These are phyloP conservation scores for Pseudonitzschia multiseries DNA, from an alignment of 108 stramenopile species.

Conservation along the genomic window DNA sequence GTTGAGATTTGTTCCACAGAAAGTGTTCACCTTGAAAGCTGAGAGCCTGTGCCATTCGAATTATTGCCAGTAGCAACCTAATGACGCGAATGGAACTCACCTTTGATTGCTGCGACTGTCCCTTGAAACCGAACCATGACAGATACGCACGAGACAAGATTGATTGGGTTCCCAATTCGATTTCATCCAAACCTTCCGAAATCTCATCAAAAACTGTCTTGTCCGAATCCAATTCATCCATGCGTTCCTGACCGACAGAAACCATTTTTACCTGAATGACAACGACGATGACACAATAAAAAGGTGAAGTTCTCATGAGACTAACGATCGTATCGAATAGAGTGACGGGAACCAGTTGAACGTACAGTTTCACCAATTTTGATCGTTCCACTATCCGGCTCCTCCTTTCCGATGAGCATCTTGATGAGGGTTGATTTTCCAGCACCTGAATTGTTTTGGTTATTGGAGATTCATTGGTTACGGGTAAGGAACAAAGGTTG, in stretches of 20 bases:
- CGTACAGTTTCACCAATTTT: slow-evolving; percentile 75
- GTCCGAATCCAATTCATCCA: slow-evolving; percentile 80
- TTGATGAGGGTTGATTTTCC: slow-evolving; percentile 91
- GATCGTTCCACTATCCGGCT: slow-evolving; percentile 78
- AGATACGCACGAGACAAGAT: slow-evolving; percentile 88
- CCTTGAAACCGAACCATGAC: slow-evolving; percentile 92
- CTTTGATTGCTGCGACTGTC: slow-evolving; percentile 80
- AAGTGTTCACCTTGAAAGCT: no score
- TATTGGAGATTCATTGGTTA: background rate
- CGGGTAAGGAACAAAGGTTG: no score
- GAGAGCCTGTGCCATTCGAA: no score
- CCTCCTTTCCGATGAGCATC: slow-evolving; percentile 83
- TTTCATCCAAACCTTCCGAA: slow-evolving; percentile 75
- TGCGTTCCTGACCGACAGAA: slow-evolving; percentile 91
- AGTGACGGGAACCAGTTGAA: background rate
- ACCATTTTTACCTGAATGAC: slow-evolving; percentile 64
- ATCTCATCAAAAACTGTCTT: slow-evolving; percentile 93
- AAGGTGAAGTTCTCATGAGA: background rate
- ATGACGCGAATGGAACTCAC: background rate
- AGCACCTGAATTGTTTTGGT: slow-evolving; percentile 15
- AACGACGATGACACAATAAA: no score
- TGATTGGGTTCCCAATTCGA: slow-evolving; percentile 78
- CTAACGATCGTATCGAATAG: background rate
- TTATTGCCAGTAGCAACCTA: background rate
- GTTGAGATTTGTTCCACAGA: background rate